Conservation (phyloP, 208 protist species). For the Herpetomonas samuelpessoai region DNA sequence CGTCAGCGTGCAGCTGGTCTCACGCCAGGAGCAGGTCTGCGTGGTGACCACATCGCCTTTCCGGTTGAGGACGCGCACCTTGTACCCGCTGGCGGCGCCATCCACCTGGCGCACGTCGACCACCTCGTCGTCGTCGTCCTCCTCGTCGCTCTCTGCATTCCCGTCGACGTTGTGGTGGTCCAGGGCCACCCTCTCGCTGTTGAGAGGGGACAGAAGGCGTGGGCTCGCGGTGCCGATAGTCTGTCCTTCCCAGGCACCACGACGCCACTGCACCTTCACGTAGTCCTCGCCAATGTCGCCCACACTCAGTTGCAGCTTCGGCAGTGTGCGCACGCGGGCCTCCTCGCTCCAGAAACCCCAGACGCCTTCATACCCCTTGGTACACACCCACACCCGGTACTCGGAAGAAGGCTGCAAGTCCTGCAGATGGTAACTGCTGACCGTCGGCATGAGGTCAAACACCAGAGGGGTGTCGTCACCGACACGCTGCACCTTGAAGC, state of each 20-base stretch:
- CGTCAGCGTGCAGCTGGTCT: constrained; percentile 63
- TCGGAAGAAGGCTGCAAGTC: constrained; percentile 80
- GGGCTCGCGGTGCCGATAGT: constrained; percentile 5
- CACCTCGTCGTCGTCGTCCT: constrained; percentile 22
- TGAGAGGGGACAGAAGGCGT: neutral
- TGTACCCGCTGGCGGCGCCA: constrained; percentile 84
- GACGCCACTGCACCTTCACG: constrained; percentile 77
- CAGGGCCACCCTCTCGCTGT: no score
- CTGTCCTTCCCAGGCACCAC: constrained; percentile 69
- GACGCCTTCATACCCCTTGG: constrained; percentile 80
- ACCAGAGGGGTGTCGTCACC: constrained; percentile 31
- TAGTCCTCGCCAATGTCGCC: constrained; percentile 88
- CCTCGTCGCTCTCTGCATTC: neutral
- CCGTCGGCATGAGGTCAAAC: constrained; percentile 80
- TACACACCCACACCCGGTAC: constrained; percentile 89
- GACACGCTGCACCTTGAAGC: constrained; percentile 83
- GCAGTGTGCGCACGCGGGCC: constrained; percentile 86
- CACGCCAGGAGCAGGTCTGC: constrained; percentile 50
- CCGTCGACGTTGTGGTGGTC: constrained; percentile 5
- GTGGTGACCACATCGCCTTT: constrained; percentile 50
- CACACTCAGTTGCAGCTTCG: constrained; percentile 79
- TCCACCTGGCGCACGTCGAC: constrained; percentile 69
- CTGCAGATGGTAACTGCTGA: constrained; percentile 79
- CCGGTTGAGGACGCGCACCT: constrained; percentile 73
- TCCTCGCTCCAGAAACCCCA: constrained; percentile 92